Percentiles rank a stretch among this genome's conserved stretches.
Conservation (phyloP, 768 basidiomycete genomes). For the Tephrocybe sp. region DNA sequence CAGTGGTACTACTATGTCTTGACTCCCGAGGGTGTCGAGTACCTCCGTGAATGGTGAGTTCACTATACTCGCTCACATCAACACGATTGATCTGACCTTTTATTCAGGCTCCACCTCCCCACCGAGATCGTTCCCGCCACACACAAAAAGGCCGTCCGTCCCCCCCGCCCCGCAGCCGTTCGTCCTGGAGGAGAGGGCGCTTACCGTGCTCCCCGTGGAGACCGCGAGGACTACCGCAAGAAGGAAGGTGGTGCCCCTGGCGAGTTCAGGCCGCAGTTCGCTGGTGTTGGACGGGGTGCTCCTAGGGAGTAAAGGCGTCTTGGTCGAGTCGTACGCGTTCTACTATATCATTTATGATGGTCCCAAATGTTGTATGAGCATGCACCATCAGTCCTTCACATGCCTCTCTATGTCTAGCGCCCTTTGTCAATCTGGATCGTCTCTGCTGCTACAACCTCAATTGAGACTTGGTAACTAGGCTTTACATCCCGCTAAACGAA, state of each 20-base stretch:
- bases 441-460: background rate
- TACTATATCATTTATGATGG: constrained; percentile 18
- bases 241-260: constrained; percentile 87
- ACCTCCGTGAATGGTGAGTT: constrained; percentile 83
- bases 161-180: constrained; percentile 75
- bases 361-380: constrained; percentile 25
- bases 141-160: constrained; percentile 94
- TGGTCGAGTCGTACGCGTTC: constrained; percentile 16
- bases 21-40: constrained; percentile 96
- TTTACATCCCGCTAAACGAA: too few species aligned
- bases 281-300: constrained; percentile 86
- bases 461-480: too few species aligned
- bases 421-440: background rate
- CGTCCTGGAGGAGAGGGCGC: constrained; percentile 73
- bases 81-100: background rate
- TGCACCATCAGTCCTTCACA: constrained; percentile 16
- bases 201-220: constrained; percentile 86
- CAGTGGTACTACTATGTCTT: constrained; percentile 98
- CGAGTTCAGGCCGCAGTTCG: constrained; percentile 87
- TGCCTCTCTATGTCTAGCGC: constrained; percentile 9
- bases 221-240: constrained; percentile 91
- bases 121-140: constrained; percentile 95
- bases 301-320: constrained; percentile 56
- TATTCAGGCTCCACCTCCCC: constrained; percentile 86
- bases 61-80: background rate